Conservation (phyloP, 768 basidiomycete species). For the Macrolepiota fuliginosa region DNA sequence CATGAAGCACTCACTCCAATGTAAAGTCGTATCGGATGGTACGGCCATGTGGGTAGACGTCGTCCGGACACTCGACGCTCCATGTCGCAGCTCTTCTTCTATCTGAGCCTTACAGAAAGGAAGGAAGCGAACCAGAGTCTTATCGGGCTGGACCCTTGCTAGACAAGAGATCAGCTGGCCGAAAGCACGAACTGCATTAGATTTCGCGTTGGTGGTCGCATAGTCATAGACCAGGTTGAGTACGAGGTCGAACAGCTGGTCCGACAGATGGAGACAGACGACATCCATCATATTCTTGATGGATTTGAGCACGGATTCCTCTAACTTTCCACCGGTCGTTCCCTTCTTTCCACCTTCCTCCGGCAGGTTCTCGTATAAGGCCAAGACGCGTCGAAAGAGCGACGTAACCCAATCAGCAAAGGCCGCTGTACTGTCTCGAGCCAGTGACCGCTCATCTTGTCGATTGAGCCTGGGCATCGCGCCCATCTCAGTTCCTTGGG, state of each 20-base stretch:
- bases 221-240: slow-evolving; percentile 85
- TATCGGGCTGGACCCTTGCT: slow-evolving; percentile 72
- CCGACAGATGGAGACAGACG: slow-evolving; percentile 77
- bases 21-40: slow-evolving; percentile 84
- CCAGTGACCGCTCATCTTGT: slow-evolving; percentile 70
- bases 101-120: slow-evolving; percentile 76
- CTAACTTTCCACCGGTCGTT: slow-evolving; percentile 81
- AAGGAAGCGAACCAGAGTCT: slow-evolving; percentile 78
- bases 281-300: slow-evolving; percentile 80
- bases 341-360: slow-evolving; percentile 91
- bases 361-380: slow-evolving; percentile 88
- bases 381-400: slow-evolving; percentile 73
- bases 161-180: slow-evolving; percentile 86
- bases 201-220: slow-evolving; percentile 83
- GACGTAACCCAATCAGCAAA: slow-evolving; percentile 85
- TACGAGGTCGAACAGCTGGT: slow-evolving; percentile 79
- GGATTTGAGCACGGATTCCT: slow-evolving; percentile 73
- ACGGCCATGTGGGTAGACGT: slow-evolving; percentile 72
- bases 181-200: slow-evolving; percentile 89
- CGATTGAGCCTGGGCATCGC: slow-evolving; percentile 42
- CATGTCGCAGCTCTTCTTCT: slow-evolving; percentile 82
- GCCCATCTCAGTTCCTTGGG: slow-evolving; percentile 48
- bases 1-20: slow-evolving; percentile 70
- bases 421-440: slow-evolving; percentile 72
- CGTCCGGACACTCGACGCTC: slow-evolving; percentile 83